Base-by-base conservation (phyloP, 2,329 filamentous ascomycete genomes). In the Raffaelea ambrosiae region DNA sequence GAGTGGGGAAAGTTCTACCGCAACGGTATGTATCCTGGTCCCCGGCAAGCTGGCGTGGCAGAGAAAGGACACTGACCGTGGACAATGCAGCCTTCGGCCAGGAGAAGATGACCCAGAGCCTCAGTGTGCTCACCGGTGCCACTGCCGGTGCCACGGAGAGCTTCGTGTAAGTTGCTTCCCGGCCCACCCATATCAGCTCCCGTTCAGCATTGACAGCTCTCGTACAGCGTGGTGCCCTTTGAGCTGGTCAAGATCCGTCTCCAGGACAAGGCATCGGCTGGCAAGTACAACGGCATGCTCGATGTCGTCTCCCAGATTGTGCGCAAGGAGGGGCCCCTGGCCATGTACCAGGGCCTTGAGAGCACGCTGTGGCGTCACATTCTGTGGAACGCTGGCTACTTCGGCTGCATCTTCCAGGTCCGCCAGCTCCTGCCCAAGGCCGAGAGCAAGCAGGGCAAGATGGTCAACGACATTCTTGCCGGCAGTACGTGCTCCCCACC, bases 221-320 rank as follows among this genome's bases (percentile, higher is more conserved):
- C 19, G 14, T 5, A 29, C 47, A 56, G 54, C 56, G 93, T 98
- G 51, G 93, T 98, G 29, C 93, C 93, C 44, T 98, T 98, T 66
- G 93, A 96, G 74, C 81, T 96, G 50, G 85, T 98, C 76, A 98
- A 98, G 80, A 98, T 98, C 64, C 84, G 93, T 57, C 78, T 98
- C 42, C 93, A 98, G 68, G 93, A 98, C 73, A 89, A 87, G 70
- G 88, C 91, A 16, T 93, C 89, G 44, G 88, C 91, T 39, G 81
- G 86, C 63, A 95, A 87, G 67, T 93, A 93, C 73, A 85, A 72
- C 55, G 86, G 88, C 66, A 85, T 88, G 76, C 58, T 90, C 33
- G 88, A 94, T 68, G 85, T 84, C 52, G 79, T 93, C 23, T 66
- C 72, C 58, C 90, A 93, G 80, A 95, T 54, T 16, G 42, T 58